phyloP scores from a whole-genome alignment of 192 early-diverging fungal genomes.

The Coemansia sp. region DNA sequence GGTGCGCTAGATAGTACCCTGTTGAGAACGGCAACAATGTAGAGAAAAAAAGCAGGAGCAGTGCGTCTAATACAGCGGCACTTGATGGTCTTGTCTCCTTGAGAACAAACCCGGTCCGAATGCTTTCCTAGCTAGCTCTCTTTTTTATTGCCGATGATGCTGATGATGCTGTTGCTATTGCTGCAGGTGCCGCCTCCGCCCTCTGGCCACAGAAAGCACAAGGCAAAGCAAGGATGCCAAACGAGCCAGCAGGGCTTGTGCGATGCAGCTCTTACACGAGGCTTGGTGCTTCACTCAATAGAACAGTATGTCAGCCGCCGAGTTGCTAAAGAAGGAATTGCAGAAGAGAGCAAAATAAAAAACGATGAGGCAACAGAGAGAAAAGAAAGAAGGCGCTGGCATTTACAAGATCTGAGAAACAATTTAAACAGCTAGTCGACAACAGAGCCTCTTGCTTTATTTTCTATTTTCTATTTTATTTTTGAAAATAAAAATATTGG shows the following conservation, averaged over 20 bases:
- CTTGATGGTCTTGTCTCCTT: slow-evolving; percentile 3
- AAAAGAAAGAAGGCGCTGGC: neutral
- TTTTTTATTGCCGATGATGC: neutral
- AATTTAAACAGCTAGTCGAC: neutral
- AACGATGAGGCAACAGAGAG: neutral
- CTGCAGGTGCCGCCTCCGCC: neutral
- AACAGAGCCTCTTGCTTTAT: neutral
- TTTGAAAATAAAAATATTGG: no score
- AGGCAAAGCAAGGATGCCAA: neutral
- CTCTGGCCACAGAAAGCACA: neutral
- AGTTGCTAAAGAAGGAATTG: neutral
- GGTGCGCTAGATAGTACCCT: slow-evolving; percentile 1
- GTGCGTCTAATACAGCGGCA: slow-evolving; percentile 11
- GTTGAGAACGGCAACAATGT: slow-evolving; percentile 1
- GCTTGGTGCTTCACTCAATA: neutral
- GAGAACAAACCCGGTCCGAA: neutral
- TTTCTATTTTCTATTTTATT: no score
- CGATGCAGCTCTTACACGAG: neutral
- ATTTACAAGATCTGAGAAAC: neutral
- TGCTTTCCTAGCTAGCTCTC: neutral
- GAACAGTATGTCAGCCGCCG: neutral
- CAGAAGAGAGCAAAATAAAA: neutral
- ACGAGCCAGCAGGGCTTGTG: neutral
- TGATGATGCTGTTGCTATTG: neutral
- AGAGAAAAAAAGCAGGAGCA: slow-evolving; percentile 4